phyloP scores from a whole-genome alignment of 2,329 filamentous ascomycete genomes.

The Simplicillium aogashimaense region DNA sequence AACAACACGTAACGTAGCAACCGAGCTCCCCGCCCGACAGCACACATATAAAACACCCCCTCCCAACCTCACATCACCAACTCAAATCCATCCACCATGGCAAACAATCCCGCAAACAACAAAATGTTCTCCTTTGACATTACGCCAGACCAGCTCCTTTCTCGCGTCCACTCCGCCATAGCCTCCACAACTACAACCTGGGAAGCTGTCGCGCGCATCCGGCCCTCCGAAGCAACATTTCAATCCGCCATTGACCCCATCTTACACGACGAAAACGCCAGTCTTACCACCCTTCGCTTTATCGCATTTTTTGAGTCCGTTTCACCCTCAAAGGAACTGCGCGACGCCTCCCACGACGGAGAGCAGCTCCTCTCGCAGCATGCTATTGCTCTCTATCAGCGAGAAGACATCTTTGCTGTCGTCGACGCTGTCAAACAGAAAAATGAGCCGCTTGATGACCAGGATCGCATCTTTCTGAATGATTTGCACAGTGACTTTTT shows the following conservation, averaged over 20 bases:
- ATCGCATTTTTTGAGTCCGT: constrained; percentile 68
- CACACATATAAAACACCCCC: no score
- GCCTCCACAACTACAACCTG: background rate
- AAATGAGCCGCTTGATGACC: constrained; percentile 1
- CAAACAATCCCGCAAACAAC: no score
- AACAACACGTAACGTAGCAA: no score
- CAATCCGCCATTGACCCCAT: constrained; percentile 46
- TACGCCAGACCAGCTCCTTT: background rate
- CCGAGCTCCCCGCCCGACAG: no score
- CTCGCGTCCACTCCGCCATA: background rate
- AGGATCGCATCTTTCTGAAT: constrained; percentile 1
- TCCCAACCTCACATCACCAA: no score
- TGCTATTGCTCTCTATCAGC: constrained; percentile 60
- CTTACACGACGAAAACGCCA: constrained; percentile 56
- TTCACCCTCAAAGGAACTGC: constrained; percentile 52
- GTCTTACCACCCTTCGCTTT: constrained; percentile 48
- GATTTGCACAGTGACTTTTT: constrained; percentile 1
- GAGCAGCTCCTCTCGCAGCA: constrained; percentile 64
- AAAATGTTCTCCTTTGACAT: background rate
- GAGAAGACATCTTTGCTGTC: constrained; percentile 60
- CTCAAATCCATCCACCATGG: no score
- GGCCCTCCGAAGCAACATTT: constrained; percentile 32
- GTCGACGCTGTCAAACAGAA: constrained; percentile 35
- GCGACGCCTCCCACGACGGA: constrained; percentile 61
- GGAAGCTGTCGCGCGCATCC: constrained; percentile 43